Base-by-base conservation (phyloP, 2,329 filamentous ascomycete species). In the Penicillium sp. region DNA sequence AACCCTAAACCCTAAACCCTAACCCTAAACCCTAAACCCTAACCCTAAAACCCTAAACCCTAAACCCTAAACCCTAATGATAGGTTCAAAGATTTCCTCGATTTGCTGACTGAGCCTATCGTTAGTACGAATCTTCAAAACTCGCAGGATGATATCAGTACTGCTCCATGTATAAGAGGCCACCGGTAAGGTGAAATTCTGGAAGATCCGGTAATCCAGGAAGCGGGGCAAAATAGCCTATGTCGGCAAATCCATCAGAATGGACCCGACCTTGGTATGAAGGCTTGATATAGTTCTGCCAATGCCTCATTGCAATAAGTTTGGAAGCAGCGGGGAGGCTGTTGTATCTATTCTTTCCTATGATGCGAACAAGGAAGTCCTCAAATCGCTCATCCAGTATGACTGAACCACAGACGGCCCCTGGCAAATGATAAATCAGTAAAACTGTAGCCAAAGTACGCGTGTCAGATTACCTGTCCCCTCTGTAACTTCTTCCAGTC, bases 221-320 rank as follows among this genome's bases (percentile, higher is more conserved):
- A 20, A 58, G 33, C 0, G 63, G 58, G 13, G 60, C 35, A 15
- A 32, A 43, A 27, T 57, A 52, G 13, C 48, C 51, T 2, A 29
- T 7, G 3, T 57, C 46, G 16, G 41, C 50, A n/a, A 50, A 59
- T 1, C 56, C 55, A 8, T 62, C 53, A 2, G 54, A 41, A 0
- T 25, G 33, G 0, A 53, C 41, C 3, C 39, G 41, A 4, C 58
- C 58, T 1, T 36, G 16, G 20, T 57, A 62, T 0, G 36, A 28
- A 0, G 45, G 47, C 35, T 65, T 68, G 11, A 64, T 50, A 7
- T 41, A 36, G 7, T 52, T 51, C 33, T 63, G 61, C 52, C 68
- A 68, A 17, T 60, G 45, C 0, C 48, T 33, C 5, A 60, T 36
- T 0, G 60, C 58, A 44, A 54, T 49, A 33, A 63, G 44, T 38